Evolutionary conservation across 345 rosid species (phyloP).

Genomic region (Hevea brasiliensis): DNA sequence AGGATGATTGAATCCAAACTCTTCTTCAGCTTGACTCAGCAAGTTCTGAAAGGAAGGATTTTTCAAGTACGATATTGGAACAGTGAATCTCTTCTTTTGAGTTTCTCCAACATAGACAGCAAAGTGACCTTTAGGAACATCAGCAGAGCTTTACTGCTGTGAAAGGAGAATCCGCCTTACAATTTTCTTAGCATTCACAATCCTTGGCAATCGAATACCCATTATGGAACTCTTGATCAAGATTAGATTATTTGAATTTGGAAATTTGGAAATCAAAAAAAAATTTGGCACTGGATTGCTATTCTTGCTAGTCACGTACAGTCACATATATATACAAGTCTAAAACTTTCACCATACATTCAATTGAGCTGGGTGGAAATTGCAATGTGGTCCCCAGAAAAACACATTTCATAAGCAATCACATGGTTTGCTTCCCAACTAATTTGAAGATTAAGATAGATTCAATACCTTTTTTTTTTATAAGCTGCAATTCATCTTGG

Average conservation of each 20-base stretch:
- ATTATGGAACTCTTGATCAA: neutral
- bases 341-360: neutral
- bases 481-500: too few species aligned
- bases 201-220: slow-evolving; percentile 13
- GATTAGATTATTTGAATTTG: too few species aligned
- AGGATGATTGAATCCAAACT: slow-evolving; percentile 15
- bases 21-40: slow-evolving; percentile 19
- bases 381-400: neutral
- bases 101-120: slow-evolving; percentile 28
- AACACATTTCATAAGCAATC: neutral
- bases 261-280: too few species aligned
- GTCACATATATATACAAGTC: too few species aligned
- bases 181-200: slow-evolving; percentile 15
- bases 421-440: neutral
- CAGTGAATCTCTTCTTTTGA: neutral
- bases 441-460: neutral
- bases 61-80: slow-evolving; percentile 1
- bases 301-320: too few species aligned
- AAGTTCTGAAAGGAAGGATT: slow-evolving; percentile 17
- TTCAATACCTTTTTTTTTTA: neutral
- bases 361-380: too few species aligned
- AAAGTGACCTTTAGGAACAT: slow-evolving; percentile 40
- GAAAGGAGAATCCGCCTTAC: neutral
- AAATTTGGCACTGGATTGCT: too few species aligned
- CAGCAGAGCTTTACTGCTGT: neutral